Evolutionary conservation across 306 rosid genomes (phyloP), one percentile per base, ranked within the genome.

Genomic region (Hylodesmum podocarpum): DNA sequence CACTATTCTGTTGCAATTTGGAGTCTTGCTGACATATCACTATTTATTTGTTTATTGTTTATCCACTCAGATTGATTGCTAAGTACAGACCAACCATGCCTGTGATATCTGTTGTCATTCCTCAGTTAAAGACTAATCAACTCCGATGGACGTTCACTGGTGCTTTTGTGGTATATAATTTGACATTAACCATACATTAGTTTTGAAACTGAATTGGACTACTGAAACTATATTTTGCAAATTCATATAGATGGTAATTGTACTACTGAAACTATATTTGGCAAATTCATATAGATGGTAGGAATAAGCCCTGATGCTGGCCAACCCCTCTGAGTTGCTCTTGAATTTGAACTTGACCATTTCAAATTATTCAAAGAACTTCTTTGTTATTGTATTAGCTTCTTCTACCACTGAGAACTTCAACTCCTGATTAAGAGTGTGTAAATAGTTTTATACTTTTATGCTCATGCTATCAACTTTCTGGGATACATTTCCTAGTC

Each of bases 1-100:
- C 36, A 25, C 9, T 24, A 73, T 72, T 64, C 49, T 19, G 29
- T 54, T 71, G 71, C 18, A 22, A 49, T 31, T 44, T 21, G 40
- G 22, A 47, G 57, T 78, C 64, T 66, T 58, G 25, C 18, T 39
- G 49, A 39, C 36, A 66, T 37, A 19, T 62, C 13, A 27, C 46
- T 37, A 13, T 14, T 22, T 10, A 44, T 24, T 41, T 43, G 10
- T 64, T 68, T 51, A 34, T 65, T 37, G 29, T 63, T 72, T 70
- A 5, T 70, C 49, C 66, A 13, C 66, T 36, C n/a, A 92, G 96
- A 84, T 90, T 92, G 91, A 85, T 92, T 66, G 97, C 97, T 6
- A 92, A 92, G 86, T 92, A 92, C 71, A 81, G 97, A 77, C 97
- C 97, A 70, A 88, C 92, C 64, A 92, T 92, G 97, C 97, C 97